Conservation (phyloP, 2,329 filamentous ascomycete genomes). For the Hypoxylon sp. region DNA sequence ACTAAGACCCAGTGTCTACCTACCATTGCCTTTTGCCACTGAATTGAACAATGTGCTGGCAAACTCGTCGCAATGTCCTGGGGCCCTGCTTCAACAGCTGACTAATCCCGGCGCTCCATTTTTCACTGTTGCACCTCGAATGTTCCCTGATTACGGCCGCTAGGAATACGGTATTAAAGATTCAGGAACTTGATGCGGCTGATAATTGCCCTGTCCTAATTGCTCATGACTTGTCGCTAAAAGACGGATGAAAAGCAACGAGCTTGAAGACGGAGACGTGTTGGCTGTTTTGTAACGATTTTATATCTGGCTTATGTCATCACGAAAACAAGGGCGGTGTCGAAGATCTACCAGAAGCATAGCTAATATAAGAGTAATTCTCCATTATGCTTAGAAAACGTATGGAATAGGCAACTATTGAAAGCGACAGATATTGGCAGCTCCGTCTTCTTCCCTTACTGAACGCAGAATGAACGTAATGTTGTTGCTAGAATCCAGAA, state of each 20-base stretch:
- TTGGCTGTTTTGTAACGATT: constrained; percentile 18
- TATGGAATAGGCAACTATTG: background rate
- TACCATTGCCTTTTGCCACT: constrained; percentile 49
- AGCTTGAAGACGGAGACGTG: background rate
- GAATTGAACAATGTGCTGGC: background rate
- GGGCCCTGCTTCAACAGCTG: background rate
- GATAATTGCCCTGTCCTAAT: constrained; percentile 9
- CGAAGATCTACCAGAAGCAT: background rate
- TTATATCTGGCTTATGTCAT: background rate
- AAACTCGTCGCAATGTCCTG: constrained; percentile 38
- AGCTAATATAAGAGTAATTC: background rate
- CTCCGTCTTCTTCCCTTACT: no score
- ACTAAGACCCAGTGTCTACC: constrained; percentile 54
- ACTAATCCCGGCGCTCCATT: constrained; percentile 6
- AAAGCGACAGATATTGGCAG: background rate
- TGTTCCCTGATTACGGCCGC: constrained; percentile 13
- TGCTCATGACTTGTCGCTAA: constrained; percentile 9
- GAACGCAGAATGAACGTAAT: no score
- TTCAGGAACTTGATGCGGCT: constrained; percentile 14
- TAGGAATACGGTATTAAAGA: constrained; percentile 4
- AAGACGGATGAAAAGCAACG: background rate
- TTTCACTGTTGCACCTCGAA: background rate
- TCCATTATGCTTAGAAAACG: background rate
- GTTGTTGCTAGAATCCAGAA: constrained; percentile 9
- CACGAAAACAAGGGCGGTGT: background rate